Evolutionary conservation across 2,329 filamentous ascomycete species (phyloP), one percentile per base, ranked within the genome.

Genomic region (Alternaria burnsii): DNA sequence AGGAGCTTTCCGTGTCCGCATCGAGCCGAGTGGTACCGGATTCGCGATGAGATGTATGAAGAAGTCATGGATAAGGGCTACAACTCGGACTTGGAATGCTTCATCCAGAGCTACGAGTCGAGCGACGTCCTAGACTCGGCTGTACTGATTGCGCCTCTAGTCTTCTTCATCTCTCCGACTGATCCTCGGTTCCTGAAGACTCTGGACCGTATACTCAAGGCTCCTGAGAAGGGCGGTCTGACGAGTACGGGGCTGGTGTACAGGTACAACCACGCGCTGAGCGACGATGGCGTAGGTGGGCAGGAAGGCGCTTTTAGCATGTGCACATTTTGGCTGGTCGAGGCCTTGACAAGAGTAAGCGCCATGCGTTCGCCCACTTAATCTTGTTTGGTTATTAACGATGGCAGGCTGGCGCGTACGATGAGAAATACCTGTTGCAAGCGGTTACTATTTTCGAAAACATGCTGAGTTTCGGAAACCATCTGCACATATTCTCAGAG

Each of bases 261-360:
- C 72, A 86, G 91, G 44, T 93, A 93, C 75, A 87, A 93, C 67
- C 90, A 88, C 0, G 81, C 88, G 6, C 79, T 87, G 26, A 87
- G 89, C 3, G 86, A 92, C 55, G 91, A 93, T 70, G 89, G 90
- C 30, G 89, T 93, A 9, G 89, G 90, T 38, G 91, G 91, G 18
- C 83, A 85, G 52, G 91, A 93, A 78, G 91, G 91, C 22, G 90
- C 90, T 20, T 93, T 93, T 73, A 88, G 86, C 71, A 93, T 93
- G 90, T 92, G 90, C 72, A 93, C 90, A 0, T 93, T 93, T 75
- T 93, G 91, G 91, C 86, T 93, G 0, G 89, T 93, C 12, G 91
- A 93, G 78, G 90, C 91, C 24, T 84, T 93, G 79, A 91, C 90
- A 30, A 84, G 91, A 32, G 90, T 90, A 66, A 26, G 65, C 81